Evolutionary conservation across 768 basidiomycete genomes (phyloP).

Genomic region (Coprinopsis cinerea): DNA sequence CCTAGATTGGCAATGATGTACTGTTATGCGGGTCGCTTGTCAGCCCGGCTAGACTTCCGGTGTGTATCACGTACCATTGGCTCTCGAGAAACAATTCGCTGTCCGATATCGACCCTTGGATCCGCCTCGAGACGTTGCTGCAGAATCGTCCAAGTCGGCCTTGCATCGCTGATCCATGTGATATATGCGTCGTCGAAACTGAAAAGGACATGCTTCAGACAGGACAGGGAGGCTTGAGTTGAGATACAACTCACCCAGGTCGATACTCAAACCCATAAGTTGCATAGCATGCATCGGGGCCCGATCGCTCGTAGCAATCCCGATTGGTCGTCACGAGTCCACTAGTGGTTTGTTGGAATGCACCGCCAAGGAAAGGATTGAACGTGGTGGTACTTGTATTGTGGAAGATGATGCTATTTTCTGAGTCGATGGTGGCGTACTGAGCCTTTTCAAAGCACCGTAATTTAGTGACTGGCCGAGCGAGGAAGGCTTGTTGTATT

Average conservation of each 20-base stretch:
- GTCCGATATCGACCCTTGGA: constrained; percentile 40
- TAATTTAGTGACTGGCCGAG: background rate
- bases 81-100: constrained; percentile 55
- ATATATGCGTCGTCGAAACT: constrained; percentile 47
- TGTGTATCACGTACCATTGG: constrained; percentile 45
- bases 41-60: background rate
- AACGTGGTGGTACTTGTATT: constrained; percentile 39
- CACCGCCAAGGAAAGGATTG: constrained; percentile 27
- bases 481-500: constrained; percentile 21
- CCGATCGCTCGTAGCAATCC: constrained; percentile 50
- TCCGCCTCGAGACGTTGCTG: constrained; percentile 48
- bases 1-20: constrained; percentile 66
- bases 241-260: constrained; percentile 30
- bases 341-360: constrained; percentile 73
- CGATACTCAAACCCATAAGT: constrained; percentile 46
- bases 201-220: background rate
- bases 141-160: constrained; percentile 60
- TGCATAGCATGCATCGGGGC: constrained; percentile 16
- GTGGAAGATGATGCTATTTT: constrained; percentile 42
- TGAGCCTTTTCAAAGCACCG: constrained; percentile 38
- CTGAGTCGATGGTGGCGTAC: constrained; percentile 52
- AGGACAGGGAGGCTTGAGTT: background rate
- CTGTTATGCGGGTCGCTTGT: constrained; percentile 28
- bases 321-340: constrained; percentile 57
- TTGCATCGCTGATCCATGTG: constrained; percentile 62